Percentiles rank a stretch among this genome's conserved stretches.
phyloP scores from a whole-genome alignment of 345 rosid genomes.

The Syzygium jambos region DNA sequence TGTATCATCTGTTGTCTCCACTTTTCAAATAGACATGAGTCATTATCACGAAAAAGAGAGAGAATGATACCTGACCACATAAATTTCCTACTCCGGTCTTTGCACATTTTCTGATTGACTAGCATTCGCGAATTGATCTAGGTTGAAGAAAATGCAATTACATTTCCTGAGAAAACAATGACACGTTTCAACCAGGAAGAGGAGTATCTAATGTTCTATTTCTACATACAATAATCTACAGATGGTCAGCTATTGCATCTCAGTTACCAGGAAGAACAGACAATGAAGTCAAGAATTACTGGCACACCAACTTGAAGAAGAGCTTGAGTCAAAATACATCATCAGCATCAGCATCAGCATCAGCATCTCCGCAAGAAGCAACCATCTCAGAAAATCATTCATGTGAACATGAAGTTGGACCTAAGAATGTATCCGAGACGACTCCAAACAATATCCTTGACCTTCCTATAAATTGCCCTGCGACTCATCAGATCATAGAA shows the following conservation, averaged over 20 bases:
- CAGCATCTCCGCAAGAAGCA: background rate
- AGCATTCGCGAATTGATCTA: background rate
- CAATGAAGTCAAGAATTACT: constrained; percentile 53
- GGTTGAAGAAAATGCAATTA: background rate
- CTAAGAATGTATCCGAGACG: background rate
- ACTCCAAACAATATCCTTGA: background rate
- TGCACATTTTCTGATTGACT: background rate
- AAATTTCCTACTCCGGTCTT: background rate
- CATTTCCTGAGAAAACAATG: background rate
- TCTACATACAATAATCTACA: constrained; percentile 1
- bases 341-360: no score
- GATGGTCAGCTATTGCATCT: constrained; percentile 59
- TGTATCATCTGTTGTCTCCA: background rate
- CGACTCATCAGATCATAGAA: background rate
- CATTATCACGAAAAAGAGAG: background rate
- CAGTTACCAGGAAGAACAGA: constrained; percentile 52
- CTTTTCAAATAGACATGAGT: background rate
- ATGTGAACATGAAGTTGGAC: background rate
- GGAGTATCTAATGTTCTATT: background rate
- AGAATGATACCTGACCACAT: background rate
- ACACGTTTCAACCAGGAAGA: background rate
- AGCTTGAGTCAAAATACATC: background rate
- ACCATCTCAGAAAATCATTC: background rate
- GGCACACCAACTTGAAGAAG: constrained; percentile 56
- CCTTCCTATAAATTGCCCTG: background rate